Evolutionary conservation across 139 green algal species (phyloP).

Genomic region (Deuterostichococcus epilithicus): DNA sequence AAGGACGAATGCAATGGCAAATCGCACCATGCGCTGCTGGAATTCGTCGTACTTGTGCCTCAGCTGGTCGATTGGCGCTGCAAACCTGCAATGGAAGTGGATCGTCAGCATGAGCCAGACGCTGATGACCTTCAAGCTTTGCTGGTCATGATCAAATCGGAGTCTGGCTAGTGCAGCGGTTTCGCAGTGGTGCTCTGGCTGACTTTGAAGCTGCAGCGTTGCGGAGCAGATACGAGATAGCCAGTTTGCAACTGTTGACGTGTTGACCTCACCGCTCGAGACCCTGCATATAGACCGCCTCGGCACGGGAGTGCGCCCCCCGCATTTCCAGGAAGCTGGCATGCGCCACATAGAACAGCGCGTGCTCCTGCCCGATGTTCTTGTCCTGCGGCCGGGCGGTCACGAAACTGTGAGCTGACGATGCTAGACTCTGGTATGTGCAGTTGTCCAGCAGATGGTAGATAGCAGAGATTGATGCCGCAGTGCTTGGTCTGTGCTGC

Average conservation of each 20-base stretch:
- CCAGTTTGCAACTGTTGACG: too few species aligned
- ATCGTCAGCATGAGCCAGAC: background rate
- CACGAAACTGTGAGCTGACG: too few species aligned
- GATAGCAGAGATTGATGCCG: background rate
- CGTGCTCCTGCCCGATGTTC: conserved; percentile 70
- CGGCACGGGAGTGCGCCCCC: conserved; percentile 61
- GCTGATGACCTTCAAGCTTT: too few species aligned
- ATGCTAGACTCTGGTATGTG: too few species aligned
- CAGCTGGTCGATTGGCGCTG: conserved; percentile 68
- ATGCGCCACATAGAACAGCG: conserved; percentile 86
- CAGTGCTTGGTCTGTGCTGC: too few species aligned
- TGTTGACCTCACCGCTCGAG: conserved; percentile 45
- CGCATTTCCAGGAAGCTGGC: conserved; percentile 78
- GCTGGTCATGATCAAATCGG: too few species aligned
- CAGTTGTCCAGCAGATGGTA: too few species aligned
- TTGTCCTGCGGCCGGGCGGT: conserved; percentile 55
- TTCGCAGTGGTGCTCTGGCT: too few species aligned
- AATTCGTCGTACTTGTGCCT: conserved; percentile 71
- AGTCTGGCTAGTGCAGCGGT: too few species aligned
- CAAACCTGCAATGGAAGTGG: conserved; percentile 32
- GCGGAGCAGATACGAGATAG: too few species aligned
- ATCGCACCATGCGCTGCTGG: conserved; percentile 77
- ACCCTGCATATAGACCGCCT: conserved; percentile 70
- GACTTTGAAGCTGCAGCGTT: too few species aligned
- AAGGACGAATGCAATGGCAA: too few species aligned